Conservation (phyloP, 345 rosid species). For the Arabidopsis suecica region DNA sequence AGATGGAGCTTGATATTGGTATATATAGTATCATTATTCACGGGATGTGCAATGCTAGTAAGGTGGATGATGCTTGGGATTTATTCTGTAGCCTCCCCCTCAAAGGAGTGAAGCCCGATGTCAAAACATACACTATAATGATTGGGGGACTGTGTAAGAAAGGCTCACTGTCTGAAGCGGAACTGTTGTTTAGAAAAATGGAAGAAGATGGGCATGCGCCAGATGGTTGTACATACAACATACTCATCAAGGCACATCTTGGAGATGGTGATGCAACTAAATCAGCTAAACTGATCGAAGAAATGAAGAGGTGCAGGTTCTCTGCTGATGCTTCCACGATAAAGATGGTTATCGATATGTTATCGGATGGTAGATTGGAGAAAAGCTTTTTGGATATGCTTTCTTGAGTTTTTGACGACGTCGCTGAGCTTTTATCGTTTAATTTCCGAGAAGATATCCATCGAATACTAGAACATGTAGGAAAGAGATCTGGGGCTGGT, state of each 20-base stretch:
- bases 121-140: conserved; percentile 14
- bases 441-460: conserved; percentile 92
- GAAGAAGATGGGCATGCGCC: conserved; percentile 15
- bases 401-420: conserved; percentile 23
- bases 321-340: not conserved
- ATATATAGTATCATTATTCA: conserved; percentile 35
- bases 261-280: not conserved
- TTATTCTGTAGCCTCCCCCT: conserved; percentile 12
- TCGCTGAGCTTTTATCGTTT: conserved; percentile 89
- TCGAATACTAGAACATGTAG: conserved; percentile 86
- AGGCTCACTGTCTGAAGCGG: conserved; percentile 24
- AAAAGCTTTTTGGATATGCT: conserved; percentile 5
- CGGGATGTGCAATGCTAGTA: conserved; percentile 33
- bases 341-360: not conserved
- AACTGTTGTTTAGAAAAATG: conserved; percentile 30
- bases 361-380: not conserved
- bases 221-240: conserved; percentile 27
- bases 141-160: conserved; percentile 35
- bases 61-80: conserved; percentile 18
- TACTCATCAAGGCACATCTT: conserved; percentile 13
- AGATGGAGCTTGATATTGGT: not conserved
- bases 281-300: conserved; percentile 9
- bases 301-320: conserved; percentile 4
- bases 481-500: conserved; percentile 66
- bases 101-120: conserved; percentile 32